Evolutionary conservation across 1,284 basidiomycete genomes (phyloP).

Genomic region (Wolfiporia cocos): DNA sequence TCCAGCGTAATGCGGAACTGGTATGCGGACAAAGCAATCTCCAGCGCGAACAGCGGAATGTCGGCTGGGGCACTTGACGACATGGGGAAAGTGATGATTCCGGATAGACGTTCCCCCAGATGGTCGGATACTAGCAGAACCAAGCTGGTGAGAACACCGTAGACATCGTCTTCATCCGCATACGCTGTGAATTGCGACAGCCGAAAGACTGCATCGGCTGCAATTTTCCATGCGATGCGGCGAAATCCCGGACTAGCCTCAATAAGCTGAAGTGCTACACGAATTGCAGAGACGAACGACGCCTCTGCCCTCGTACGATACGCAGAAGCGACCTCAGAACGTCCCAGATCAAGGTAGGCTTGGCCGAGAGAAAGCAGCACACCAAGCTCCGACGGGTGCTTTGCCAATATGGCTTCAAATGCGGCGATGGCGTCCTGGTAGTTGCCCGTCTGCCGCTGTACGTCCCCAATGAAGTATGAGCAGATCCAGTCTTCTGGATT

Average conservation of each 20-base stretch:
- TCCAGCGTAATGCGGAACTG: constrained; percentile 71
- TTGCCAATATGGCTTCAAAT: constrained; percentile 54
- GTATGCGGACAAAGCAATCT: constrained; percentile 60
- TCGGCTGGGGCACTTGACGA: constrained; percentile 9
- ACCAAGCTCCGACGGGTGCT: constrained; percentile 61
- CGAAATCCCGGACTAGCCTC: constrained; percentile 56
- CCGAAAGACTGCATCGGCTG: constrained; percentile 73
- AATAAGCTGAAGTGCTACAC: constrained; percentile 51
- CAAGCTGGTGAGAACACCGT: constrained; percentile 30
- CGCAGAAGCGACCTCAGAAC: constrained; percentile 58
- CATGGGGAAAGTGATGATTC: constrained; percentile 32
- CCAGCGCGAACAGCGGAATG: constrained; percentile 28
- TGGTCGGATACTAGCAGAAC: constrained; percentile 33
- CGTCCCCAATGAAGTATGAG: constrained; percentile 80
- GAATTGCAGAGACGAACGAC: constrained; percentile 62
- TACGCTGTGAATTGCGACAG: constrained; percentile 47
- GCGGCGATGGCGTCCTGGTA: constrained; percentile 70
- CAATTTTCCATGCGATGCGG: constrained; percentile 80
- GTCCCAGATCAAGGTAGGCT: constrained; percentile 70
- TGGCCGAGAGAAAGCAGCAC: constrained; percentile 73
- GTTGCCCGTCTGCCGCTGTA: constrained; percentile 76
- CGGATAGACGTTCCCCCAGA: constrained; percentile 34
- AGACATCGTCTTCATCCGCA: constrained; percentile 34
- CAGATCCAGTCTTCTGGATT: constrained; percentile 79
- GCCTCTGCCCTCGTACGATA: constrained; percentile 72